Evolutionary conservation across 2,329 filamentous ascomycete species (phyloP), one percentile per base, ranked within the genome.

Genomic region (Aspergillus carbonarius): DNA sequence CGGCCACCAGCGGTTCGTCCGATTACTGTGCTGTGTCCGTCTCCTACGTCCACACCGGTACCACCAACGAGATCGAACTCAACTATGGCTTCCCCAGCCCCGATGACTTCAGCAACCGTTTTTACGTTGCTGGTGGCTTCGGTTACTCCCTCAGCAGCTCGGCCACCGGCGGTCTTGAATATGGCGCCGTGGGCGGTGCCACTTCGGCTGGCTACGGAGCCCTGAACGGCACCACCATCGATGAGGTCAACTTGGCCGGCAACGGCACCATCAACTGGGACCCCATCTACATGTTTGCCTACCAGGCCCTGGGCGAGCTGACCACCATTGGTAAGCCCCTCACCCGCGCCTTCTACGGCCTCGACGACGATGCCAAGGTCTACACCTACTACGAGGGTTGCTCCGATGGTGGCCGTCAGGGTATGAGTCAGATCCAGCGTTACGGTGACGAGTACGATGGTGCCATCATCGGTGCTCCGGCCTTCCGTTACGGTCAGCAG

Each of bases 371-470:
- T 30, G 54, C 61, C 30, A 73, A 70, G 58, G 9, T 73, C 39
- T 73, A 74, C 54, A 68, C 81, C 3, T 84, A 84, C 69, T 85
- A 80, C 63, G 76, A 82, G 61, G 82, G 81, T 4, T 85, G 82
- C 69, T 83, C 81, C 10, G 82, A 84, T 49, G 82, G 82, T 25
- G 82, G 81, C 1, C 76, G 81, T 46, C 78, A 83, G 69, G 82
- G 79, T 17, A 78, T 76, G 76, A 77, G 73, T 55, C 81, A 83
- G 66, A 72, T 81, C 3, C 82, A 84, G 67, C 78, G 81, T 12
- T 83, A 76, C 62, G 68, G 64, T 10, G 78, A 78, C 7, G 74
- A 79, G 46, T 81, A 74, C 57, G 80, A 82, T 56, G 80, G 80
- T 23, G 77, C 72, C 5, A 69, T 79, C 37, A 72, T 72, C 3